phyloP scores from a whole-genome alignment of 139 green algal genomes.

The Gonium pectorale region DNA sequence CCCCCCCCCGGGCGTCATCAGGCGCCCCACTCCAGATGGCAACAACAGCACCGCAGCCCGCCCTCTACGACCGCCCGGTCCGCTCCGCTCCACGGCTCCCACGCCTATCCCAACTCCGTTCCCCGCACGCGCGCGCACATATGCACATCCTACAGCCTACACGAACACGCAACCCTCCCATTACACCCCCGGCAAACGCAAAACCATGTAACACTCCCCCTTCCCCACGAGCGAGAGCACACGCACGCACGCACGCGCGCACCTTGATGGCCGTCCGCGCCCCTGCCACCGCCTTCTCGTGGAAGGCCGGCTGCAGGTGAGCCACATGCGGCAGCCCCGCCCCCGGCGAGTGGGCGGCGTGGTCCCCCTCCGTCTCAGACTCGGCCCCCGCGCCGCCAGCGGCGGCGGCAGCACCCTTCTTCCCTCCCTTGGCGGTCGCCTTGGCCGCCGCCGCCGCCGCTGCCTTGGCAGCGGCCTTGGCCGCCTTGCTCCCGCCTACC shows the following conservation, averaged over 20 bases:
- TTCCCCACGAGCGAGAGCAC: too few species aligned
- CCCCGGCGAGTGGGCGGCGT: background rate
- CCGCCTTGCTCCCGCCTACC: background rate
- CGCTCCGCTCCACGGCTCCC: too few species aligned
- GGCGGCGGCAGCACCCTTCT: background rate
- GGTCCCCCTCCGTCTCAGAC: background rate
- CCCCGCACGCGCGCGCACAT: too few species aligned
- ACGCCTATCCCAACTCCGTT: too few species aligned
- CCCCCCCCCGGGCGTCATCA: too few species aligned
- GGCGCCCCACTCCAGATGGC: too few species aligned
- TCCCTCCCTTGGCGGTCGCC: background rate
- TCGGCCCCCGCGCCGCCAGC: background rate
- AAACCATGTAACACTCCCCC: background rate
- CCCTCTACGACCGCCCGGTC: too few species aligned
- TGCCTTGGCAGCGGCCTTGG: background rate
- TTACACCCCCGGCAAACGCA: too few species aligned
- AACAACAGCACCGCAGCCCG: too few species aligned
- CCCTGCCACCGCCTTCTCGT: slow-evolving; percentile 26
- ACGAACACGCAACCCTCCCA: background rate
- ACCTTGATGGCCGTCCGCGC: slow-evolving; percentile 33
- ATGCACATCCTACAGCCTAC: background rate
- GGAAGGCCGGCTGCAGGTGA: slow-evolving; percentile 19
- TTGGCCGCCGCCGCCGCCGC: background rate
- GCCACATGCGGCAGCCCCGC: background rate
- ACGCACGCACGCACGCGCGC: too few species aligned